Evolutionary conservation across 2,329 filamentous ascomycete species (phyloP).

Genomic region (Trichophyton equinum): DNA sequence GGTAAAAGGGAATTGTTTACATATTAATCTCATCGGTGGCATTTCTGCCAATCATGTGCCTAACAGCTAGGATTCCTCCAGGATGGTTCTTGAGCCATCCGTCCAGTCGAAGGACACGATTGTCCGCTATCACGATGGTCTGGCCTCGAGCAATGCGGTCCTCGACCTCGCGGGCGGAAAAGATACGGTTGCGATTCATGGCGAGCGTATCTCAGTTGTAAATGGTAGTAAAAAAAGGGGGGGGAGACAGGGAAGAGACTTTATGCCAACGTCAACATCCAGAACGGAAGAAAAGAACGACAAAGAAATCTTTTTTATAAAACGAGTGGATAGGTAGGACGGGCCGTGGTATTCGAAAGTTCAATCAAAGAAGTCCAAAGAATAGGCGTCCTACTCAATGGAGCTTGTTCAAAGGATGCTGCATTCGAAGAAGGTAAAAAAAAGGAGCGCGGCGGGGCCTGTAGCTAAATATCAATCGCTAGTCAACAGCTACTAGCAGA

Average conservation of each 20-base stretch:
- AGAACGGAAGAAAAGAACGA: background rate
- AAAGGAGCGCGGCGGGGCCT: background rate
- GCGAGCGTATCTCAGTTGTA: background rate
- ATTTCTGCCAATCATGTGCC: slow-evolving; percentile 86
- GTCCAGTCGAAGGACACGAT: slow-evolving; percentile 73
- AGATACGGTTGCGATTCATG: slow-evolving; percentile 21
- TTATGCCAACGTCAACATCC: background rate
- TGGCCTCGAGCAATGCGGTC: slow-evolving; percentile 69
- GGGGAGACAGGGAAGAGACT: background rate
- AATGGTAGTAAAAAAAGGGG: background rate
- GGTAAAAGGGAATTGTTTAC: slow-evolving; percentile 39
- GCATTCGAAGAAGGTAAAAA: background rate
- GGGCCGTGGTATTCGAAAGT: background rate
- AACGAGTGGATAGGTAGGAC: background rate
- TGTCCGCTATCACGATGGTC: slow-evolving; percentile 66
- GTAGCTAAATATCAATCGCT: background rate
- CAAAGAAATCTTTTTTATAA: background rate
- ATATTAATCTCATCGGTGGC: slow-evolving; percentile 86
- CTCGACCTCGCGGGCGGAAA: slow-evolving; percentile 58
- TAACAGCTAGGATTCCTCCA: slow-evolving; percentile 77
- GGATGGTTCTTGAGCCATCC: slow-evolving; percentile 82
- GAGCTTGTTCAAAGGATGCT: background rate
- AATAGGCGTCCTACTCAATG: background rate
- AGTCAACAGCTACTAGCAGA: slow-evolving; percentile 1
- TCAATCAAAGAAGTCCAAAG: background rate